These are phyloP conservation scores for Rachicladosporium sp. DNA, from an alignment of 2,329 filamentous ascomycete genomes.

Conservation along the genomic window DNA sequence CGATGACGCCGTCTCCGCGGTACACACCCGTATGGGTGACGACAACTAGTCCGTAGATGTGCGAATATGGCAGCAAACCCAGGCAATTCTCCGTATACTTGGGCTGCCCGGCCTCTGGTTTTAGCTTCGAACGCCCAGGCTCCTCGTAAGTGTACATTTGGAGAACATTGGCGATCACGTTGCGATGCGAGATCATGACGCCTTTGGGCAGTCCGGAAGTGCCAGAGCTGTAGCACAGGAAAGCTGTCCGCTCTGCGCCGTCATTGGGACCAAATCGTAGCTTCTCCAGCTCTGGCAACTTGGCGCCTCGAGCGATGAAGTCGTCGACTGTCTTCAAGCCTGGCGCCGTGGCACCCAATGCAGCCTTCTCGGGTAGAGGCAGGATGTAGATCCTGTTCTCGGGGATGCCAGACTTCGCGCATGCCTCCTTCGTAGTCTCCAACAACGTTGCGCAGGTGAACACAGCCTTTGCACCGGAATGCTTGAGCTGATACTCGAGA, in stretches of 20 bases:
- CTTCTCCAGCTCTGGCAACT: conserved; percentile 39
- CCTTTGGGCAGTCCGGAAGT: conserved; percentile 64
- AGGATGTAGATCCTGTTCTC: conserved; percentile 56
- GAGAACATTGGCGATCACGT: conserved; percentile 65
- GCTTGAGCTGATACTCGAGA: conserved; percentile 58
- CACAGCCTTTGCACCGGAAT: conserved; percentile 55
- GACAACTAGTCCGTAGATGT: conserved; percentile 68
- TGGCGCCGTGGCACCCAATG: conserved; percentile 35
- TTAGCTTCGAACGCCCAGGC: conserved; percentile 24
- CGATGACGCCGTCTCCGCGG: conserved; percentile 59
- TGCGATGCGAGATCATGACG: conserved; percentile 69
- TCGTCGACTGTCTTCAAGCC: conserved; percentile 55
- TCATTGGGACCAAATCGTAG: conserved; percentile 53
- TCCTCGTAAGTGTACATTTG: conserved; percentile 46
- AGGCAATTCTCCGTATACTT: conserved; percentile 43
- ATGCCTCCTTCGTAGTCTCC: conserved; percentile 50
- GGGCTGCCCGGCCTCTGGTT: conserved; percentile 9
- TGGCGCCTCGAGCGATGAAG: conserved; percentile 48
- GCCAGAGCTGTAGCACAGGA: conserved; percentile 68
- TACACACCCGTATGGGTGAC: conserved; percentile 54
- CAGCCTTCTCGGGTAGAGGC: conserved; percentile 47
- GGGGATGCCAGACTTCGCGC: conserved; percentile 50
- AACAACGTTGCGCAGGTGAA: conserved; percentile 62
- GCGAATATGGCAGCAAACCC: conserved; percentile 66
- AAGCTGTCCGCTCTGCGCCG: conserved; percentile 56